Evolutionary conservation across 2,329 filamentous ascomycete genomes (phyloP).

Genomic region (Monascus ruber): DNA sequence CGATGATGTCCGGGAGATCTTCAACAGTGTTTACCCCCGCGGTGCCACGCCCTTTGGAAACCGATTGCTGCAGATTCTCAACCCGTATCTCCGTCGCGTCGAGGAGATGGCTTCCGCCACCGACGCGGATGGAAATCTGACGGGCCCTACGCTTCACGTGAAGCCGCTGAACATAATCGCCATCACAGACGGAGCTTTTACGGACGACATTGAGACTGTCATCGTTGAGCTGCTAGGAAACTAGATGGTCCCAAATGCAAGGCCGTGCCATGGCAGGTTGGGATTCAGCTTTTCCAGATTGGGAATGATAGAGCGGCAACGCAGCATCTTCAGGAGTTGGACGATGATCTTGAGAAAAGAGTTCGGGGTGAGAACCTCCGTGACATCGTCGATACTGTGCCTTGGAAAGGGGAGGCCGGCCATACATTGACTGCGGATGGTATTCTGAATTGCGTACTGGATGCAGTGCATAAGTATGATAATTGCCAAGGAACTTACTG

Average conservation of each 20-base stretch:
- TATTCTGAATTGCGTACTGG: slow-evolving; percentile 73
- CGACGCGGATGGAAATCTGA: slow-evolving; percentile 19
- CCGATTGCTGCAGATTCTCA: slow-evolving; percentile 59
- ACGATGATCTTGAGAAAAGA: slow-evolving; percentile 56
- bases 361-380: slow-evolving; percentile 40
- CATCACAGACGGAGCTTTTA: slow-evolving; percentile 77
- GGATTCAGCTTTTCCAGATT: slow-evolving; percentile 93
- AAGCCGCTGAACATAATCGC: slow-evolving; percentile 87
- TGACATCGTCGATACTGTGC: slow-evolving; percentile 88
- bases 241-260: slow-evolving; percentile 51
- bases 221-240: slow-evolving; percentile 57
- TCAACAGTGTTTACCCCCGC: slow-evolving; percentile 52
- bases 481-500: slow-evolving; percentile 17
- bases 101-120: slow-evolving; percentile 30
- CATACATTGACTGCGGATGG: slow-evolving; percentile 52
- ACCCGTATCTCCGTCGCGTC: slow-evolving; percentile 55
- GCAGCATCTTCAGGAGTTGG: slow-evolving; percentile 56
- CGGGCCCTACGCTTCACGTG: slow-evolving; percentile 28
- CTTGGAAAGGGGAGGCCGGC: slow-evolving; percentile 47
- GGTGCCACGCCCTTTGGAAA: slow-evolving; percentile 65
- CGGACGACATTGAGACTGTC: slow-evolving; percentile 63
- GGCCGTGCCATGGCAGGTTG: slow-evolving; percentile 70
- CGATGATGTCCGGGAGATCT: slow-evolving; percentile 54
- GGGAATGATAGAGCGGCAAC: slow-evolving; percentile 59
- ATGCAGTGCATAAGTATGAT: slow-evolving; percentile 61